Conservation (phyloP, 1,284 basidiomycete genomes). For the Trametes polyzona region DNA sequence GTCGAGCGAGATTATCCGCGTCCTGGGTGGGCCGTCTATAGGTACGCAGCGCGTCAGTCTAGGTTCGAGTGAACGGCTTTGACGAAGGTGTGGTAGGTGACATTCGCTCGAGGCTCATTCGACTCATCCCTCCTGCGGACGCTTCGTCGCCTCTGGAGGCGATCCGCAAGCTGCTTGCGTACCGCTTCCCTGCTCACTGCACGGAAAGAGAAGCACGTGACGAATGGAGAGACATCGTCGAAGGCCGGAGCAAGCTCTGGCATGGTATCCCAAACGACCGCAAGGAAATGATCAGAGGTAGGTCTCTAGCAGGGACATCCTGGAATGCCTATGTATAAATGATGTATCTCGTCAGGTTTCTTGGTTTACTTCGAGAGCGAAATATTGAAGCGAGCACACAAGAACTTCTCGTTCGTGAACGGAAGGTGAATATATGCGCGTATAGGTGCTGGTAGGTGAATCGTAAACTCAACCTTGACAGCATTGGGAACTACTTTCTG, state of each 20-base stretch:
- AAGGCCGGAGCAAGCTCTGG: slow-evolving; percentile 88
- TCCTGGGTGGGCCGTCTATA: slow-evolving; percentile 81
- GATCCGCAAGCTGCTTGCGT: slow-evolving; percentile 77
- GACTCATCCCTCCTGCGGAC: slow-evolving; percentile 73
- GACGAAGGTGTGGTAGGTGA: slow-evolving; percentile 61
- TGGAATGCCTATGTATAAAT: background rate
- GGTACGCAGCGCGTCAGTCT: slow-evolving; percentile 45
- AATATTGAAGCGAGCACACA: slow-evolving; percentile 85
- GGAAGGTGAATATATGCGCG: too few species aligned
- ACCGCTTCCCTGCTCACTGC: slow-evolving; percentile 74
- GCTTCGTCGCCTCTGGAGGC: slow-evolving; percentile 64
- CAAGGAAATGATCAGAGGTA: slow-evolving; percentile 89
- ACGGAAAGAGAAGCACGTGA: slow-evolving; percentile 82
- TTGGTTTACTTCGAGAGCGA: slow-evolving; percentile 91
- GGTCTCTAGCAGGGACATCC: background rate
- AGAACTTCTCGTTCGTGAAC: slow-evolving; percentile 89
- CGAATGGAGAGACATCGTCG: slow-evolving; percentile 91
- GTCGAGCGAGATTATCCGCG: slow-evolving; percentile 84
- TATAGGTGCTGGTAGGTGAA: too few species aligned
- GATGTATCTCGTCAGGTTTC: slow-evolving; percentile 62
- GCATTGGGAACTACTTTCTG: slow-evolving; percentile 89
- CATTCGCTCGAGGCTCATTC: slow-evolving; percentile 80
- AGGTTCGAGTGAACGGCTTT: background rate
- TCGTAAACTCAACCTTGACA: slow-evolving; percentile 38
- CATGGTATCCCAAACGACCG: slow-evolving; percentile 88